Base-by-base conservation (phyloP, 257 asterid species). In the Nicotiana attenuata region DNA sequence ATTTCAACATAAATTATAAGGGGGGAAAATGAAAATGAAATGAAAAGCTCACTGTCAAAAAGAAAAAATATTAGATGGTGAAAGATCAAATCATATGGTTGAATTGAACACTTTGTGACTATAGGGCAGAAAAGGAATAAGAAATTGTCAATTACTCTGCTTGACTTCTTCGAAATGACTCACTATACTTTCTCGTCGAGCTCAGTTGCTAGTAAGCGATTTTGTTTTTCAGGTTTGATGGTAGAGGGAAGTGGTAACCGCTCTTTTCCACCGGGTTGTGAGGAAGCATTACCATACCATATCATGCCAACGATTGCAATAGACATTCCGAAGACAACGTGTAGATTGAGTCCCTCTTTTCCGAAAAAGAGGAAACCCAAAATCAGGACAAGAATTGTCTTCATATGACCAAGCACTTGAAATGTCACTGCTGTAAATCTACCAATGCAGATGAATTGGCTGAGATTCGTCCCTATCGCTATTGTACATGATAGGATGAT, bases 401-500 rank as follows among this genome's bases (percentile, higher is more conserved):
- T 92, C 95, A 92, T 91, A 80, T 94, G 97, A 61, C 97, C 98
- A 31, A 94, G 88, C 61, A 94, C 98, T 87, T 92, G 97, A 78
- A 92, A 94, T 14, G 97, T 76, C 56, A 93, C 98, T 8, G 98
- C 96, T n/a, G 98, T 85, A 87, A 94, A 93, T 92, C 97, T 85
- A 53, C 96, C 96, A 2, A 93, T 91, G 94, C 98, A 93, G 86
- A 93, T 92, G 89, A 93, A 94, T 76, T 92, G 98, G 88, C 97
- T 92, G 9, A 94, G 93, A 82, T 94, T 92, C 71, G 94, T 91
- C 78, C 95, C 95, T 22, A 94, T 85, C 3, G 96, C 96, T n/a
- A 94, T 92, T 77, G 80, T 71, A 69, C 97, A 94, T 28, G 29
- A 28, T 28, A 28, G 29, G 29, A 28, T 28, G 29, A 28, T 28